Evolutionary conservation across 2,329 filamentous ascomycete species (phyloP), one percentile per base, ranked within the genome.

Genomic region (Talaromyces marneffei): DNA sequence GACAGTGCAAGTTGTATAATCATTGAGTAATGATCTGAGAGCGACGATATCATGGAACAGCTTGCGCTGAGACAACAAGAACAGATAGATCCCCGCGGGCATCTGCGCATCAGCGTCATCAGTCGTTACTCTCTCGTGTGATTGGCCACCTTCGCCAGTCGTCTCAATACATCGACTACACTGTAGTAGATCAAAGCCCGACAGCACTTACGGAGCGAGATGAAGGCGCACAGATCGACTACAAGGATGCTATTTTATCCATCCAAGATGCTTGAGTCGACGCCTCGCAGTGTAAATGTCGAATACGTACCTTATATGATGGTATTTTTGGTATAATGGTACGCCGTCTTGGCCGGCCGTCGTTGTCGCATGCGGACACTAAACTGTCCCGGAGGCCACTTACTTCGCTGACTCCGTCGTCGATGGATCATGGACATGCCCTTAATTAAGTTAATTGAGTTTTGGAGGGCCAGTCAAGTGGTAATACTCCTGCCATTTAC

Each of bases 71-170:
- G 48, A 50, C 25, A 50, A 31, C 27, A n/a, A 50, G 50, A 39
- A 27, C 52, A 54, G n/a, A n/a, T n/a, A n/a, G n/a, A n/a, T n/a
- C n/a, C n/a, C n/a, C n/a, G n/a, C n/a, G n/a, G n/a, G 31, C 52
- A 39, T 40, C 52, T 33, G 33, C 52, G 52, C 52, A 55, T 55
- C 52, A 46, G 57, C 57, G 57, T 59, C 57, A 59, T 35, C 29
- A n/a, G 5, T 27, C 48, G 57, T 59, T 33, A 53, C 35, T 20
- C 29, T 29, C 29, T 59, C 18, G 37, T 31, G 31, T 58, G 56
- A 58, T 58, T 58, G 56, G 56, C 20, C 29, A 20, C 23, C 39
- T 33, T n/a, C 31, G 42, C 55, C 40, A 20, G 27, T 46, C 27
- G 9, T 37, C 52, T 40, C 33, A 40, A 39, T 33, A 46, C 48